Conservation (phyloP, 2,329 filamentous ascomycete genomes). For the Monascus ruber region DNA sequence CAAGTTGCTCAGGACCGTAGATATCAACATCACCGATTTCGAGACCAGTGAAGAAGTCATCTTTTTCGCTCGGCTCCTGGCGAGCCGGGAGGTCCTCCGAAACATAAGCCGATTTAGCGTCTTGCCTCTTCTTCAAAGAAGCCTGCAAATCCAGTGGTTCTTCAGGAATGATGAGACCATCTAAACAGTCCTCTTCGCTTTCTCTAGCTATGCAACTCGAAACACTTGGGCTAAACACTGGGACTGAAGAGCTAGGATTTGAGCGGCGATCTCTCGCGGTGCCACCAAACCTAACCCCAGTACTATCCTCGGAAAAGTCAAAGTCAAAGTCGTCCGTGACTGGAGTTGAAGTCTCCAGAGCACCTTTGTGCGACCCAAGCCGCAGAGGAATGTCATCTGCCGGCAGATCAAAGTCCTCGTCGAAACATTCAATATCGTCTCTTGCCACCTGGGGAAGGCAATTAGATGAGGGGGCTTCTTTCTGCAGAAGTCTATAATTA, state of each 20-base stretch:
- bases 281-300: constrained; percentile 81
- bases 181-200: constrained; percentile 86
- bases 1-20: constrained; percentile 69
- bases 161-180: constrained; percentile 74
- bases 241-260: constrained; percentile 73
- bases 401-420: constrained; percentile 61
- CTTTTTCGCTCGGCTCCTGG: constrained; percentile 29
- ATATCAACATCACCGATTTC: constrained; percentile 76
- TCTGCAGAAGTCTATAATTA: constrained; percentile 46
- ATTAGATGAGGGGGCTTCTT: constrained; percentile 37
- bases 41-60: constrained; percentile 77
- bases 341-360: constrained; percentile 52
- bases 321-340: constrained; percentile 62
- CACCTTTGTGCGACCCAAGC: constrained; percentile 49
- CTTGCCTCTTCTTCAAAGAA: constrained; percentile 61
- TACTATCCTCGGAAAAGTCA: constrained; percentile 85
- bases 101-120: constrained; percentile 29
- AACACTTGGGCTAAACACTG: constrained; percentile 82
- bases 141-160: constrained; percentile 76
- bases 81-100: constrained; percentile 12
- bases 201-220: constrained; percentile 84
- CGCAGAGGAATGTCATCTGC: constrained; percentile 51
- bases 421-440: constrained; percentile 53
- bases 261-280: constrained; percentile 70
- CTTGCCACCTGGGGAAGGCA: constrained; percentile 37